Conservation (phyloP, 140 eudicot genomes). For the Senecio squalidus region DNA sequence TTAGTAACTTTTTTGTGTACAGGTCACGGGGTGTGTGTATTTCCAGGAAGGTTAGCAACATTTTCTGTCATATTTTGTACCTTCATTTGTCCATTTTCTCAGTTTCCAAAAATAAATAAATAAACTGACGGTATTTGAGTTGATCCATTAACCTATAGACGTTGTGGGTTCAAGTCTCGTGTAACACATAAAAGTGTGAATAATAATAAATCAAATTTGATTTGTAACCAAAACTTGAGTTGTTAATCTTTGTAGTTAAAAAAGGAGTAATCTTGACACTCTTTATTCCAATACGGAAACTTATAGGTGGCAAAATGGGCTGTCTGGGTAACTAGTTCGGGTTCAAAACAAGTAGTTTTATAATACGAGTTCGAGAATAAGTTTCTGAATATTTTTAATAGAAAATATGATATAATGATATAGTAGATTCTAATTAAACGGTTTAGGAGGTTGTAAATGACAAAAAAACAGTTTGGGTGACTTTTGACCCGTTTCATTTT, state of each 20-base stretch:
- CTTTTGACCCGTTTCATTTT: not conserved
- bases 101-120: constrained; percentile 18
- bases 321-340: not conserved
- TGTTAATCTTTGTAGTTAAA: not conserved
- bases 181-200: too few relatives aligned
- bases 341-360: not conserved
- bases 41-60: constrained; percentile 92
- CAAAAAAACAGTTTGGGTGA: not conserved
- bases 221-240: not conserved
- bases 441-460: not conserved
- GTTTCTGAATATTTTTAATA: not conserved
- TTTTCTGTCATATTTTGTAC: constrained; percentile 28
- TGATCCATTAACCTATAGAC: too few relatives aligned
- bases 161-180: too few relatives aligned
- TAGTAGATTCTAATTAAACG: too few relatives aligned
- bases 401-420: too few relatives aligned
- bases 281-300: not conserved
- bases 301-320: not conserved
- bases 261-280: not conserved
- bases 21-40: constrained; percentile 96
- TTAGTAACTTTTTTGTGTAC: constrained; percentile 32
- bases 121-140: too few relatives aligned
- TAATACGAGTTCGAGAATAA: not conserved
- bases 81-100: constrained; percentile 35
- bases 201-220: not conserved